Evolutionary conservation across 345 rosid species (phyloP).

Genomic region (Salix purpurea): DNA sequence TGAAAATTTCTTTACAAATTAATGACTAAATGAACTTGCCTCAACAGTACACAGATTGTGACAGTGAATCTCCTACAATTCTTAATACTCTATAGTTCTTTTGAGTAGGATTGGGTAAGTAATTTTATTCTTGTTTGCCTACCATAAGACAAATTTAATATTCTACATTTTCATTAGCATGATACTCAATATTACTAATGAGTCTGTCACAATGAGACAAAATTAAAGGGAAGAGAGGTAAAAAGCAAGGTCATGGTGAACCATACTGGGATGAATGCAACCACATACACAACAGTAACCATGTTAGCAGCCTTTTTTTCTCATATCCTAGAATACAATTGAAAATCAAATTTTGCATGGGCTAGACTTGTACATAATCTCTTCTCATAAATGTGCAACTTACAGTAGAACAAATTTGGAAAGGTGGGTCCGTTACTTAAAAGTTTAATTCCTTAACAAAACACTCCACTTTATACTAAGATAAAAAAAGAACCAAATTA

Average conservation of each 20-base stretch:
- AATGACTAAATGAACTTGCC: background rate
- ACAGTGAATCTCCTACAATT: too few relatives aligned
- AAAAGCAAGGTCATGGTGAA: too few relatives aligned
- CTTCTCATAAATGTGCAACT: background rate
- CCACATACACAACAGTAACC: background rate
- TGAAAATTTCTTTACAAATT: background rate
- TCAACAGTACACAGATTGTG: background rate
- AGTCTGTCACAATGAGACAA: too few relatives aligned
- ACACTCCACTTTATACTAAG: background rate
- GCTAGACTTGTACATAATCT: background rate
- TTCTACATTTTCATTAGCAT: background rate
- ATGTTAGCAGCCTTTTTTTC: background rate
- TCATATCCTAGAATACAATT: background rate
- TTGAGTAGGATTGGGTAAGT: background rate
- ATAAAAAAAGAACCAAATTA: constrained; percentile 27
- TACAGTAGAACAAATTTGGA: background rate
- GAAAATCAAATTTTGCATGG: background rate
- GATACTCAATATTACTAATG: background rate
- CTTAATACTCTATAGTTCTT: background rate
- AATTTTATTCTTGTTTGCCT: background rate
- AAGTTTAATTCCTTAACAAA: background rate
- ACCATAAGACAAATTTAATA: background rate
- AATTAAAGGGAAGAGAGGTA: too few relatives aligned
- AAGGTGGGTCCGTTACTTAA: background rate
- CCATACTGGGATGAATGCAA: too few relatives aligned